Percentiles rank a stretch among this genome's conserved stretches.
Evolutionary conservation across 148 eudicot genomes (phyloP).

Genomic region (Cornus controversa): DNA sequence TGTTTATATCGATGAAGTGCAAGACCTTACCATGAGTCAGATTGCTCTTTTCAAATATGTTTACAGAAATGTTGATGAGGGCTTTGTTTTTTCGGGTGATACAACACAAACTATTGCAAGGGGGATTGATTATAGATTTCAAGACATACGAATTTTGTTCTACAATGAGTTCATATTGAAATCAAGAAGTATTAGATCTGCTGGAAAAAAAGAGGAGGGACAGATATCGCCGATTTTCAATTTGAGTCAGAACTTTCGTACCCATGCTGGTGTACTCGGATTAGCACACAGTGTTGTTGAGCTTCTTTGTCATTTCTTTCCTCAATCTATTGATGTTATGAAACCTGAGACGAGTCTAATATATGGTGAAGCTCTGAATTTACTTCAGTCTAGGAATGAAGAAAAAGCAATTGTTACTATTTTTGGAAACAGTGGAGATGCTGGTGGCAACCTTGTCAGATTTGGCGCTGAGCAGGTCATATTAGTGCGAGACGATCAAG

Average conservation of each 20-base stretch:
- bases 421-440: conserved; percentile 47
- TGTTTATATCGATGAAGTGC: conserved; percentile 84
- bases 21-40: conserved; percentile 75
- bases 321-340: conserved; percentile 48
- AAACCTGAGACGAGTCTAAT: conserved; percentile 57
- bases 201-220: conserved; percentile 46
- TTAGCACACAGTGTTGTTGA: conserved; percentile 58
- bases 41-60: conserved; percentile 64
- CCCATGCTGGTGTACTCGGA: conserved; percentile 68
- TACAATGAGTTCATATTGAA: conserved; percentile 53
- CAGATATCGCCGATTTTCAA: conserved; percentile 37
- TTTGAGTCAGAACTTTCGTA: conserved; percentile 58
- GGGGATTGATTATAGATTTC: conserved; percentile 73
- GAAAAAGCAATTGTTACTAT: conserved; percentile 62
- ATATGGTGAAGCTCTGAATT: conserved; percentile 59
- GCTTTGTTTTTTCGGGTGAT: conserved; percentile 79
- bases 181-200: conserved; percentile 15
- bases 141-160: conserved; percentile 61
- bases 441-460: conserved; percentile 46
- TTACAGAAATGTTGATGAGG: conserved; percentile 67
- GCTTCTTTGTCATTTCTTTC: conserved; percentile 52
- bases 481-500: conserved; percentile 62
- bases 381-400: conserved; percentile 55
- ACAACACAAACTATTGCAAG: conserved; percentile 86
- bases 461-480: conserved; percentile 84